Evolutionary conservation across 2,329 filamentous ascomycete genomes (phyloP).

Genomic region (Fusarium sp.): DNA sequence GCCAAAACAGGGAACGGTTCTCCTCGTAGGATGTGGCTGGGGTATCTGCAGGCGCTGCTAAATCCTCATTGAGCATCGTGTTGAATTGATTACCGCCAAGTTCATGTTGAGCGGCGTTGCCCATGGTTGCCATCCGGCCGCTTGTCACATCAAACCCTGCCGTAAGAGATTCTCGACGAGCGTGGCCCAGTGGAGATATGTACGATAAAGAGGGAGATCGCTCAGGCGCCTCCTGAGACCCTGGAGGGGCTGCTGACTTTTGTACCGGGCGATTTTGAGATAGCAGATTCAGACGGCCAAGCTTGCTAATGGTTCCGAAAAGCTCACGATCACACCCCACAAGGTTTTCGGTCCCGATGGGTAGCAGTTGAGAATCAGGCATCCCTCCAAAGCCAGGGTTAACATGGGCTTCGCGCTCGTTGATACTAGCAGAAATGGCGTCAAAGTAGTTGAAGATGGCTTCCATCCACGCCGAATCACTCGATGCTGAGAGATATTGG

Average conservation of each 20-base stretch:
- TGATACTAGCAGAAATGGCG: conserved; percentile 90
- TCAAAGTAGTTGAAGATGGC: conserved; percentile 95
- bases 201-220: conserved; percentile 57
- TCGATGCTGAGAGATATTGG: conserved; percentile 63
- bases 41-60: conserved; percentile 59
- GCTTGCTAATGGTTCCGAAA: conserved; percentile 86
- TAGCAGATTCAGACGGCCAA: conserved; percentile 86
- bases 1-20: conserved; percentile 78
- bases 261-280: conserved; percentile 75
- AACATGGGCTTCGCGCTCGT: conserved; percentile 89
- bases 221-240: conserved; percentile 32
- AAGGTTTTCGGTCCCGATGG: conserved; percentile 81
- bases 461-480: conserved; percentile 90
- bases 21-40: conserved; percentile 67
- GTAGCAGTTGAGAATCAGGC: conserved; percentile 63
- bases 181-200: conserved; percentile 58
- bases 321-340: conserved; percentile 88
- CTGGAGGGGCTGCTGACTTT: conserved; percentile 46
- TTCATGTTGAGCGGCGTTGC: conserved; percentile 64
- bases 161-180: conserved; percentile 56
- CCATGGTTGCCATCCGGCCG: conserved; percentile 50
- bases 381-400: conserved; percentile 74
- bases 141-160: conserved; percentile 44
- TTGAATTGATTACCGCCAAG: conserved; percentile 78
- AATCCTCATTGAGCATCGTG: conserved; percentile 67